Base-by-base conservation (phyloP, 2,329 filamentous ascomycete genomes). In the Diaporthe sp. region DNA sequence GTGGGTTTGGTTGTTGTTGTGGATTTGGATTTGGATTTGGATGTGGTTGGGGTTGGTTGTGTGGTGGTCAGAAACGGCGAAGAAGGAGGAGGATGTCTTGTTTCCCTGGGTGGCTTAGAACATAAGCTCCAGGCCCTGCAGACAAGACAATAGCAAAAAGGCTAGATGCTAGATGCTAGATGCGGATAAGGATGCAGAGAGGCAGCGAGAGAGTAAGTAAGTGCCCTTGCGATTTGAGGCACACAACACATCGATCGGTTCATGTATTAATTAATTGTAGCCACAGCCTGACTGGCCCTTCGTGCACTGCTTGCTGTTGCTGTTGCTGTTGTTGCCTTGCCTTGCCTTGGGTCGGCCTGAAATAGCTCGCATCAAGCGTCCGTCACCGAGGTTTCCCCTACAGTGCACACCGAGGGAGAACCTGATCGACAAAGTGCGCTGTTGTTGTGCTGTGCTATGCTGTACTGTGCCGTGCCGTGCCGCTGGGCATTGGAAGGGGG, bases 351-450 rank as follows among this genome's bases (percentile, higher is more conserved):
- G 30, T 68, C n/a, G 45, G 13, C 22, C 28, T 52, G 33, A 9
- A 33, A 13, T n/a, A 17, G 52, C 52, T 52, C 33, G 45, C 30
- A 19, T 17, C 30, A 3, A 54, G 19, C 42, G 30, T 22, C 25
- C 42, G 30, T 22, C 25, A 45, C 60, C 60, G 30, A n/a, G 54
- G 30, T 35, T 35, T 28, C 33, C 33, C 42, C 47, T 42, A 40
- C 64, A 30, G 55, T 54, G 45, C 69, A 72, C 69, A 72, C 69
- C 69, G 69, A 72, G 69, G 60, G n/a, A n/a, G n/a, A n/a, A n/a
- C 22, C 57, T 60, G 68, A 61, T 47, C 68, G 61, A 50, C 33
- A 2, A 2, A 22, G 35, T 38, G 42, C 5, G 64, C 42, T 50
- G 35, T 67, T 22, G 13, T 35, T 30, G n/a, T 54, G 66, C 52